phyloP scores from a whole-genome alignment of 2,329 filamentous ascomycete genomes.

The Teratosphaeria zuluensis region DNA sequence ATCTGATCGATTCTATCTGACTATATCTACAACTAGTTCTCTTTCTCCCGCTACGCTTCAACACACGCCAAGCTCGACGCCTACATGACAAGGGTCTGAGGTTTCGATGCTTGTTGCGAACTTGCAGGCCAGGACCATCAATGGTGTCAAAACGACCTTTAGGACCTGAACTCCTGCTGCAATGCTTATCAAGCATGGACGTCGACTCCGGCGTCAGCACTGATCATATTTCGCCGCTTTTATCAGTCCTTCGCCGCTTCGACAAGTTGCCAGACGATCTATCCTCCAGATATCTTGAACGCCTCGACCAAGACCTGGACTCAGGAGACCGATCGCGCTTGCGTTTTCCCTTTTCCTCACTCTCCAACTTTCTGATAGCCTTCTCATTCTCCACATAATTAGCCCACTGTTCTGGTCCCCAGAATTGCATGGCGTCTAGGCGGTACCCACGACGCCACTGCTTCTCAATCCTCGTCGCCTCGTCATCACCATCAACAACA shows the following conservation, averaged over 20 bases:
- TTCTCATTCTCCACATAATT: conserved; percentile 3
- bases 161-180: no score
- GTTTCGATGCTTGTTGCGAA: no score
- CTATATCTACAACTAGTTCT: no score
- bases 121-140: no score
- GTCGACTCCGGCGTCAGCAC: background rate
- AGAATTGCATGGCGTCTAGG: background rate
- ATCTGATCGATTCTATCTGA: no score
- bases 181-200: no score
- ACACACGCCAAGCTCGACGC: no score
- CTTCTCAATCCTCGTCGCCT: conserved; percentile 6
- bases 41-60: no score
- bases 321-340: background rate
- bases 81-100: no score
- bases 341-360: background rate
- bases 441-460: conserved; percentile 1
- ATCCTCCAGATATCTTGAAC: background rate
- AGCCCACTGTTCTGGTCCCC: conserved; percentile 1
- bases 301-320: background rate
- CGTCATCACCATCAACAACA: conserved; percentile 5
- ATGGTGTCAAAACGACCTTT: no score
- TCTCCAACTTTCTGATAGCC: background rate
- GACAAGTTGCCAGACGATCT: background rate
- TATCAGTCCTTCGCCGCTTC: background rate
- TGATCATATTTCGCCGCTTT: background rate